Percentiles rank a stretch among this genome's conserved stretches.
These are phyloP conservation scores for Daldinia childiae DNA, from an alignment of 495 filamentous ascomycete genomes.

Conservation along the genomic window DNA sequence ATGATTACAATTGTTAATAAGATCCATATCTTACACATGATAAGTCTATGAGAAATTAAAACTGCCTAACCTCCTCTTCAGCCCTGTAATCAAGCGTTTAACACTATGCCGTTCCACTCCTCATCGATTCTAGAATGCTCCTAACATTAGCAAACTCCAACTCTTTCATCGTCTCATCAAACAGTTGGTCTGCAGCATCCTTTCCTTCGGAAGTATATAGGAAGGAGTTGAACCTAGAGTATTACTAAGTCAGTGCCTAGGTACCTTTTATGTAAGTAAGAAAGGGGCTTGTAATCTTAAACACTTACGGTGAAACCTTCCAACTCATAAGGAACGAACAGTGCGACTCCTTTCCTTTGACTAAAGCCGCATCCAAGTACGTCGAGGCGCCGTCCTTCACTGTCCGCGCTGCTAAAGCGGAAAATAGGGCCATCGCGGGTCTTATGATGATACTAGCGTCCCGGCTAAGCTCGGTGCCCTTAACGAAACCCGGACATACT, in stretches of 20 bases:
- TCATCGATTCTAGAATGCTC: constrained; percentile 46
- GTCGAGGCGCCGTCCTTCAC: constrained; percentile 49
- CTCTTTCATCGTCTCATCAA: constrained; percentile 56
- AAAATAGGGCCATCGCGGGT: constrained; percentile 34
- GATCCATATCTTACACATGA: not conserved
- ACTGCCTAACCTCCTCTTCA: not conserved
- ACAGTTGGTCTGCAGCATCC: constrained; percentile 48
- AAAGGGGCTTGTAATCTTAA: not conserved
- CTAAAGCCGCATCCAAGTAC: constrained; percentile 53
- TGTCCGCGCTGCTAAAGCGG: constrained; percentile 42
- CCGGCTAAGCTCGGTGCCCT: constrained; percentile 54
- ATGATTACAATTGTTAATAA: not conserved
- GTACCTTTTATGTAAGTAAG: too few relatives aligned
- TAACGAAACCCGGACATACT: constrained; percentile 56
- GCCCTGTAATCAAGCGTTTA: not conserved
- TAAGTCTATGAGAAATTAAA: not conserved
- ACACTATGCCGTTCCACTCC: not conserved
- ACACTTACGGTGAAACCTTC: constrained; percentile 53
- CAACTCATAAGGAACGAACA: constrained; percentile 55
- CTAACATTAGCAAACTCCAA: constrained; percentile 52
- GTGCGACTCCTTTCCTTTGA: constrained; percentile 57
- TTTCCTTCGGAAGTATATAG: constrained; percentile 54
- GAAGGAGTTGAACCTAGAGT: constrained; percentile 29
- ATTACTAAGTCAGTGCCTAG: not conserved
- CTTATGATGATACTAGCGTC: constrained; percentile 37